Evolutionary conservation across 1,284 basidiomycete genomes (phyloP).

Genomic region (Heterobasidion annosum): DNA sequence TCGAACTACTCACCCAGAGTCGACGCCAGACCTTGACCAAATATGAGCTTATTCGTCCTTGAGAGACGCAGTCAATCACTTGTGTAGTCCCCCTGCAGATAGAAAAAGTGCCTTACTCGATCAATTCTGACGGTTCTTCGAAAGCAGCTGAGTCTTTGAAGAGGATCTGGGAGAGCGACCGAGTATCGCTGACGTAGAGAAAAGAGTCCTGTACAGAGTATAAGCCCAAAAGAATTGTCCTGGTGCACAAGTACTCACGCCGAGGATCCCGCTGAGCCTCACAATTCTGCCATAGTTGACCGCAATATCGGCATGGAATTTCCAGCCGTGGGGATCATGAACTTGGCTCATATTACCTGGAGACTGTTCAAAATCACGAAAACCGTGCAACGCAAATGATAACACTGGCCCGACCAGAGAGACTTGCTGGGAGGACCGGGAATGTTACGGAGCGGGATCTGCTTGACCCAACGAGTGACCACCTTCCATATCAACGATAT

Average conservation of each 20-base stretch:
- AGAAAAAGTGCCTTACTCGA: not conserved
- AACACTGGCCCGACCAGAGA: not conserved
- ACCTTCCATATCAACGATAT: not conserved
- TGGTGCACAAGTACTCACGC: not conserved
- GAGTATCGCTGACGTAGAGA: not conserved
- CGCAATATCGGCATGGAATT: not conserved
- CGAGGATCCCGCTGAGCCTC: not conserved
- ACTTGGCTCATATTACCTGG: not conserved
- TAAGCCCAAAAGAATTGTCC: not conserved
- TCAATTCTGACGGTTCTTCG: not conserved
- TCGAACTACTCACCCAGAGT: slow-evolving; percentile 8
- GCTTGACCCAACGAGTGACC: not conserved
- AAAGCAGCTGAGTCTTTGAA: slow-evolving; percentile 5
- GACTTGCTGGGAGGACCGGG: not conserved
- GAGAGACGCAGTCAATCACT: not conserved
- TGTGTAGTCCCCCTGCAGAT: not conserved
- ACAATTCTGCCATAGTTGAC: not conserved
- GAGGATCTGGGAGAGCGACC: not conserved
- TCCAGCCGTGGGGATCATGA: not conserved
- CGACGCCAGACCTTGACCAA: slow-evolving; percentile 13
- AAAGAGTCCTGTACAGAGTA: not conserved
- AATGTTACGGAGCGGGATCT: not conserved
- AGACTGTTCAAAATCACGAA: not conserved
- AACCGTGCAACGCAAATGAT: no score
- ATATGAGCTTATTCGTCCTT: slow-evolving; percentile 9